Evolutionary conservation across 768 basidiomycete species (phyloP).

Genomic region (Termitomyces sp.): DNA sequence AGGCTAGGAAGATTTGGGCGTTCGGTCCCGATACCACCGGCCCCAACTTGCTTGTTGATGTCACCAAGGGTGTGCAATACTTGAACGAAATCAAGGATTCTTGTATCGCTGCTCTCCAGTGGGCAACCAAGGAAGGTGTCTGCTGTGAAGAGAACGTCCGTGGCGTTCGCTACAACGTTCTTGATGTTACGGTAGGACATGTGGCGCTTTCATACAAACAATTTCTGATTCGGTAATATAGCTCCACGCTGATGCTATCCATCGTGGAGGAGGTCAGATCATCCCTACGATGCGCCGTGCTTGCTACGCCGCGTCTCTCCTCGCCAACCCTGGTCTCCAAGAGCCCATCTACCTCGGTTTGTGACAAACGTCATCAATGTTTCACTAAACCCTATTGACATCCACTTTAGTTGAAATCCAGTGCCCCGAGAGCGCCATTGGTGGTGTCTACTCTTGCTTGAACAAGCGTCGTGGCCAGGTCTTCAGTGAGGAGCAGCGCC

Average conservation of each 20-base stretch:
- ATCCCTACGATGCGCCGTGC: conserved; percentile 97
- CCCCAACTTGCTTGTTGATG: conserved; percentile 94
- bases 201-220: background rate
- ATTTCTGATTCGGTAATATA: conserved; percentile 24
- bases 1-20: conserved; percentile 99
- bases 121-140: conserved; percentile 98
- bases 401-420: conserved; percentile 82
- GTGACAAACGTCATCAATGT: conserved; percentile 12
- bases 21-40: conserved; percentile 99
- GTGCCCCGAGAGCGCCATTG: conserved; percentile 95
- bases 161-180: conserved; percentile 91
- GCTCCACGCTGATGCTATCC: conserved; percentile 98
- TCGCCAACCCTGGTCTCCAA: conserved; percentile 88
- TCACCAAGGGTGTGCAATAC: conserved; percentile 99
- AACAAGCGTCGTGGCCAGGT: conserved; percentile 99
- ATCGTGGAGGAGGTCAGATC: conserved; percentile 98
- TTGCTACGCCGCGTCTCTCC: conserved; percentile 91
- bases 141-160: conserved; percentile 97
- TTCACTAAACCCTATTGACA: conserved; percentile 10
- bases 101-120: conserved; percentile 97
- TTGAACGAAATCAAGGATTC: conserved; percentile 99
- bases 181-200: conserved; percentile 83
- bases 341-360: conserved; percentile 93
- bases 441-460: conserved; percentile 91
- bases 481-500: conserved; percentile 94